Percentiles rank a stretch among this genome's conserved stretches.
These are phyloP conservation scores for Fraxinus nigra DNA, from an alignment of 305 asterid species.

Conservation along the genomic window DNA sequence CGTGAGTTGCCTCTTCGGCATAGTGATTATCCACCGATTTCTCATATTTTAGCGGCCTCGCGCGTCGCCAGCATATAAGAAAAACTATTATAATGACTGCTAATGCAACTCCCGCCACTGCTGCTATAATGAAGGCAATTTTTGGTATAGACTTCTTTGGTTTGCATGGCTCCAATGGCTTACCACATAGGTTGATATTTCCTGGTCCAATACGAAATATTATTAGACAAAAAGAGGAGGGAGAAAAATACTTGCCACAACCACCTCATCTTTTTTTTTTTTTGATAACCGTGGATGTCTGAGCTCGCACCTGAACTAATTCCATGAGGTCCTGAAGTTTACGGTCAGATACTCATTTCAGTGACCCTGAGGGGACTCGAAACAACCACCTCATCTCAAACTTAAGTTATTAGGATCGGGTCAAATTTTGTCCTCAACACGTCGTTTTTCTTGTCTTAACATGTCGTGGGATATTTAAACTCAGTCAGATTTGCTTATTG, in stretches of 20 bases:
- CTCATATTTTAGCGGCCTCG: constrained; percentile 27
- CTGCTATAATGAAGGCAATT: constrained; percentile 28
- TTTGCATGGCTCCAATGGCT: constrained; percentile 48
- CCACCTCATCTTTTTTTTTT: neutral
- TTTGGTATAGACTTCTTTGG: constrained; percentile 23
- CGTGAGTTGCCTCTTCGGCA: constrained; percentile 14
- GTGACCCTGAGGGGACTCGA: too few relatives aligned
- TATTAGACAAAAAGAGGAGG: neutral
- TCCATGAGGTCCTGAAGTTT: too few relatives aligned
- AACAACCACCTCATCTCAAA: neutral
- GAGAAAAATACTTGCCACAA: neutral
- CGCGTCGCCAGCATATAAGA: constrained; percentile 12
- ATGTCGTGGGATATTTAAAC: neutral
- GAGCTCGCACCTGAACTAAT: too few relatives aligned
- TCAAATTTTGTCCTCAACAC: neutral
- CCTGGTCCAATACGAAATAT: neutral
- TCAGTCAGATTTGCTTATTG: neutral
- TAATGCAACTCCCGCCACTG: constrained; percentile 18
- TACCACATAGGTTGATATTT: constrained; percentile 45
- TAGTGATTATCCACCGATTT: constrained; percentile 21
- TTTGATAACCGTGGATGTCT: too few relatives aligned
- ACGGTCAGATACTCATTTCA: too few relatives aligned
- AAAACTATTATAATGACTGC: constrained; percentile 23
- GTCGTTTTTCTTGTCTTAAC: neutral
- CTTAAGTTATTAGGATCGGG: neutral